Evolutionary conservation across 108 stramenopile genomes (phyloP), one percentile per base, ranked within the genome.

Genomic region (Aurantiochytrium sp.): DNA sequence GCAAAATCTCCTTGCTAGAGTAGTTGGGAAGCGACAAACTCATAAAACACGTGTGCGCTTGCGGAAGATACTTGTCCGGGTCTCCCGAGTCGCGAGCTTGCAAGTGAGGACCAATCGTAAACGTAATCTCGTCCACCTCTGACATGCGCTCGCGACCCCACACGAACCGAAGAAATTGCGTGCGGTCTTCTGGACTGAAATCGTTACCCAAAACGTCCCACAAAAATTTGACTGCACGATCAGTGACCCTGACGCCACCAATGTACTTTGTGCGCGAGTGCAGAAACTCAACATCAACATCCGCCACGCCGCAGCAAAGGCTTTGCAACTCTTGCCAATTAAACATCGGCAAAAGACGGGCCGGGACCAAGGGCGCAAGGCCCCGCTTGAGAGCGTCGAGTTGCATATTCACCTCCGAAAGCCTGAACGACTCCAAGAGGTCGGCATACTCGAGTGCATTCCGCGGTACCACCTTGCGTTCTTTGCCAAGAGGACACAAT

Each of bases 171-270:
- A 83, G 76, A 45, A 83, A 83, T 23, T 83, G 76, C n/a, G 76
- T 83, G 19, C 76, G 76, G 51, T 83, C 76, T 53, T 83, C 76
- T 35, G 76, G 76, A 45, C 4, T 21, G 23, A 83, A 83, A 47
- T 83, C 76, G 51, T 83, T 83, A 16, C 49, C 76, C 25, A 83
- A 53, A 55, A 83, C 76, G 51, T 83, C 76, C 76, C 76, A 83
- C 25, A 83, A 23, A 23, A 53, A 83, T 45, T 53, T 47, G 25
- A 83, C n/a, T 8, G 45, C 49, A 6, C 49, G 49, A 23, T 83
- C 76, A 6, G 76, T 83, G 76, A 83, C 51, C 49, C 51, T 10
- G 0, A 83, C 19, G 18, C 76, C 76, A 12, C 76, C 76, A 3
- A 83, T 53, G 76, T 83, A 83, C 28, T 83, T 83, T 21, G 76